Evolutionary conservation across 2,329 filamentous ascomycete species (phyloP).

Genomic region (Karstenula rhodostoma): DNA sequence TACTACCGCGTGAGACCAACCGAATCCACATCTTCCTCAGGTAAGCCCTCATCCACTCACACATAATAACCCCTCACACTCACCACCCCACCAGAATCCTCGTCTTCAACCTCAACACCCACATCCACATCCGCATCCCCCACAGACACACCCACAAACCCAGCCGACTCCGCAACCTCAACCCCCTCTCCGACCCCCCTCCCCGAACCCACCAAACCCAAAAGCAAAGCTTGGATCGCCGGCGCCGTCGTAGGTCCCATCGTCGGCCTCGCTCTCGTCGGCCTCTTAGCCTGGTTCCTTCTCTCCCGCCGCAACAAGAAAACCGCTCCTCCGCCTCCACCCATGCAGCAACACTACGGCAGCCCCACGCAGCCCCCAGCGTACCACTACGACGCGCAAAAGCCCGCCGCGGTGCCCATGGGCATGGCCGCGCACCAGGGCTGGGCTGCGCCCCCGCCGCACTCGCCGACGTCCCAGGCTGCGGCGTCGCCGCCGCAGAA

Average conservation of each 20-base stretch:
- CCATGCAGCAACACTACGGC: slow-evolving; percentile 15
- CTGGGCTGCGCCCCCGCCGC: slow-evolving; percentile 18
- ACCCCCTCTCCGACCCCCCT: slow-evolving; percentile 5
- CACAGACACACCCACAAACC: neutral
- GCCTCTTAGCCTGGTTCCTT: slow-evolving; percentile 26
- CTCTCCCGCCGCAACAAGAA: slow-evolving; percentile 31
- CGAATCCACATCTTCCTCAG: slow-evolving; percentile 18
- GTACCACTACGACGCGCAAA: slow-evolving; percentile 27
- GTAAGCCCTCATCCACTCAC: neutral
- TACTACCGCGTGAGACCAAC: slow-evolving; percentile 30
- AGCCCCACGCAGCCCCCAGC: slow-evolving; percentile 22
- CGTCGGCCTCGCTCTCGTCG: slow-evolving; percentile 31
- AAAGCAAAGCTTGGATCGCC: slow-evolving; percentile 41
- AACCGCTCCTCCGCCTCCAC: slow-evolving; percentile 10
- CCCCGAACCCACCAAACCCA: slow-evolving; percentile 18
- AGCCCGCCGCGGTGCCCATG: slow-evolving; percentile 23
- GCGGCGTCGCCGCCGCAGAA: slow-evolving; percentile 20
- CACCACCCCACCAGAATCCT: slow-evolving; percentile 4
- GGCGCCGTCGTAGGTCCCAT: slow-evolving; percentile 39
- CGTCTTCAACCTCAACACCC: slow-evolving; percentile 5
- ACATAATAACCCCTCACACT: neutral
- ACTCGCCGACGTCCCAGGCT: slow-evolving; percentile 26
- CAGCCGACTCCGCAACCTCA: neutral
- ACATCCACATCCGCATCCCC: slow-evolving; percentile 3
- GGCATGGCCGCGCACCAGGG: slow-evolving; percentile 31